These are phyloP conservation scores for Pichia sp. DNA, from an alignment of 1,139 yeast genomes.

Conservation along the genomic window DNA sequence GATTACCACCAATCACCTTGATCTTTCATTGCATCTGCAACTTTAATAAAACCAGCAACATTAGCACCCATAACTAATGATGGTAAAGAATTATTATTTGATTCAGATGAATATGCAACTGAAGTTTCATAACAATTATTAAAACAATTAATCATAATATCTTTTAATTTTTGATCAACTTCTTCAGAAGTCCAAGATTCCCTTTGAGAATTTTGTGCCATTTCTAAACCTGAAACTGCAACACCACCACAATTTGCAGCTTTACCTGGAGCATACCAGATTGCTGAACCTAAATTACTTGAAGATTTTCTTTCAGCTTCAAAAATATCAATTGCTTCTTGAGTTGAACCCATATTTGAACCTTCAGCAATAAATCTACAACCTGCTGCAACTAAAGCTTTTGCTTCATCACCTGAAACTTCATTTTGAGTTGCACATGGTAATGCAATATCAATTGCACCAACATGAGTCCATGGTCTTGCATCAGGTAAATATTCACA, in stretches of 20 bases:
- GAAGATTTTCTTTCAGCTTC: constrained; percentile 73
- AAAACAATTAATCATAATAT: constrained; percentile 91
- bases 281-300: constrained; percentile 40
- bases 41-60: constrained; percentile 98
- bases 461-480: constrained; percentile 94
- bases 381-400: constrained; percentile 87
- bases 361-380: constrained; percentile 96
- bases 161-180: constrained; percentile 82
- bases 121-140: constrained; percentile 90
- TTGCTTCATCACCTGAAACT: constrained; percentile 94
- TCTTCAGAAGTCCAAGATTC: constrained; percentile 81
- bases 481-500: constrained; percentile 85
- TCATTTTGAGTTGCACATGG: constrained; percentile 99
- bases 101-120: constrained; percentile 65
- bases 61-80: constrained; percentile 97
- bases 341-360: constrained; percentile 98
- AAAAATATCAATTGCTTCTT: constrained; percentile 91
- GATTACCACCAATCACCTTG: constrained; percentile 66
- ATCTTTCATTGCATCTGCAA: constrained; percentile 96
- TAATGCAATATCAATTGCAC: constrained; percentile 89
- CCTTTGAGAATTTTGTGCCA: constrained; percentile 99
- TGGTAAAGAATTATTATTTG: constrained; percentile 63
- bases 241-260: constrained; percentile 99
- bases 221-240: constrained; percentile 96
- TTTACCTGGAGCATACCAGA: constrained; percentile 99